phyloP scores from a whole-genome alignment of 805 yeast genomes.

The Wickerhamomyces sydowiorum region DNA sequence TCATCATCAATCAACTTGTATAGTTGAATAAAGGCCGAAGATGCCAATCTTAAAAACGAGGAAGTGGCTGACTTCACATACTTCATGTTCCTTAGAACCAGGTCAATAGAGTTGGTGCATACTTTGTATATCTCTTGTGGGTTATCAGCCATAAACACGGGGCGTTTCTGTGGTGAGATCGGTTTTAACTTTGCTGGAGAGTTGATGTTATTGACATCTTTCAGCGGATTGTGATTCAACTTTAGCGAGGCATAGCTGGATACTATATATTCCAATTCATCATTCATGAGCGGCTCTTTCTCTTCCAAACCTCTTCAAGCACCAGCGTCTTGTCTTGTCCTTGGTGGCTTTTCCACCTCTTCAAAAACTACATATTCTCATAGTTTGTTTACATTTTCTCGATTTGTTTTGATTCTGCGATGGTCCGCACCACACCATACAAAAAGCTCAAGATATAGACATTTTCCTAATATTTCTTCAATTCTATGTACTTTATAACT shows the following conservation, averaged over 20 bases:
- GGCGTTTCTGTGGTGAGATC: constrained; percentile 8
- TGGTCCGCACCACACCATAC: too few species aligned
- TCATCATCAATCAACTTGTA: constrained; percentile 15
- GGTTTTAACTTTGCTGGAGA: constrained; percentile 16
- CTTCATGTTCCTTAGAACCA: constrained; percentile 11
- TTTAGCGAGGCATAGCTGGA: constrained; percentile 18
- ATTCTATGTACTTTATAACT: background rate
- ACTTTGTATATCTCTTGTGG: constrained; percentile 14
- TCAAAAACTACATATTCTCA: background rate
- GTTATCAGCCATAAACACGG: constrained; percentile 5
- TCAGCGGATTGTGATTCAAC: constrained; percentile 16
- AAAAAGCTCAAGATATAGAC: background rate
- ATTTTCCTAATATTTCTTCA: too few species aligned
- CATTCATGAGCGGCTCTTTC: constrained; percentile 7
- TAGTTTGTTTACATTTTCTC: background rate
- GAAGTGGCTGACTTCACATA: constrained; percentile 11
- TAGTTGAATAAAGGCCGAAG: constrained; percentile 18
- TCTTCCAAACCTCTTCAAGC: too few species aligned
- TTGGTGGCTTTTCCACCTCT: too few species aligned
- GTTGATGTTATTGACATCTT: constrained; percentile 12
- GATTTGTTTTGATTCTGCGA: too few species aligned
- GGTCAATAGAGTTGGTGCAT: constrained; percentile 18
- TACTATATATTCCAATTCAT: constrained; percentile 20
- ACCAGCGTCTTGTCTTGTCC: too few species aligned
- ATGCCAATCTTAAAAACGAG: constrained; percentile 14